Base-by-base conservation (phyloP, 352 stramenopile genomes). In the Phytophthora melonis region DNA sequence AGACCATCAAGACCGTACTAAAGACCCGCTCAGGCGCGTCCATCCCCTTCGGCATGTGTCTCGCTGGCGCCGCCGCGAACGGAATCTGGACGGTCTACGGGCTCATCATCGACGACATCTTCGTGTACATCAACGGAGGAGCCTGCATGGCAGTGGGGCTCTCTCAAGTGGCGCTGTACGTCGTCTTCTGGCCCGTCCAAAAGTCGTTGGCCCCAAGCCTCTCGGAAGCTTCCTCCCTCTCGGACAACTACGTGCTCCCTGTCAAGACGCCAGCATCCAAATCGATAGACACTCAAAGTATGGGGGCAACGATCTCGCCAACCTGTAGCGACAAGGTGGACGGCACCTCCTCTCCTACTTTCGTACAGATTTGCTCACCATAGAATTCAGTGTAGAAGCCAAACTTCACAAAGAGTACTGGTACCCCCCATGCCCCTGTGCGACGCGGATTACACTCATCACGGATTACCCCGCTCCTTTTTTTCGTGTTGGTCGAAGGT, bases 81-180 rank as follows among this genome's bases (percentile, higher is more conserved):
- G 61, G 60, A 5, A 63, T 83, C 23, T 88, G 81, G 81, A 68
- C 83, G 64, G 25, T 81, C 30, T 78, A 85, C 47, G 73, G 71
- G 13, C 19, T 84, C 41, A 53, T 86, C 25, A 71, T 64, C 10
- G 57, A 39, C 52, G 81, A 88, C 68, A 65, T 72, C 57, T 80
- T 88, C 66, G 72, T 87, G 13, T 70, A 75, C 27, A 53, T 81
- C 13, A 67, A 74, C 18, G 68, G 68, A 25, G 63, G 64, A 1
- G 70, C 77, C 7, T 74, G 74, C 16, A 50, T 66, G 19, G 49
- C 52, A 8, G 36, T 81, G 41, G 64, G 61, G 32, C 18, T 75
- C 3, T 32, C 62, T 16, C 74, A 81, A 59, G 74, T 81, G n/a
- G 70, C 59, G 8, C 30, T 81, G n/a, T 81, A 73, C 41, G 55